These are phyloP conservation scores for Trichoderma sp. DNA, from an alignment of 2,329 filamentous ascomycete species.

Conservation along the genomic window DNA sequence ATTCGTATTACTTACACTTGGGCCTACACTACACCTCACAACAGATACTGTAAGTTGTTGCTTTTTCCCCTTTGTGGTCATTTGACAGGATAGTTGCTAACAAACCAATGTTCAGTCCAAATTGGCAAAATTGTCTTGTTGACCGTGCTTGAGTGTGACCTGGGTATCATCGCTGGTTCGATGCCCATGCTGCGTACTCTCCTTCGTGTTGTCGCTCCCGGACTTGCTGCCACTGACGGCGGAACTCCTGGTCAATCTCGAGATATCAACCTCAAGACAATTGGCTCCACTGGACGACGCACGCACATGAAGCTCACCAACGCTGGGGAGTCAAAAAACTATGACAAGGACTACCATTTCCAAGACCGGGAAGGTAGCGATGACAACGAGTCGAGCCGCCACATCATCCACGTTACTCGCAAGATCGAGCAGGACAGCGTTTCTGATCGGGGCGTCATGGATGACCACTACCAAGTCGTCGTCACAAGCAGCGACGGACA, in stretches of 20 bases:
- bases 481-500: neutral
- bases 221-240: neutral
- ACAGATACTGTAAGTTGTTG: neutral
- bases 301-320: neutral
- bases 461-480: neutral
- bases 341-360: neutral
- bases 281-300: neutral
- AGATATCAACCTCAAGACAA: neutral
- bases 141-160: constrained; percentile 11
- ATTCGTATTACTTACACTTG: constrained; percentile 7
- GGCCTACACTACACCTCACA: neutral
- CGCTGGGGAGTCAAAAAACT: neutral
- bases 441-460: neutral
- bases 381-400: neutral
- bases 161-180: constrained; percentile 9
- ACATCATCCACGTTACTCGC: constrained; percentile 1
- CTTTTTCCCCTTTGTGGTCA: neutral
- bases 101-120: neutral
- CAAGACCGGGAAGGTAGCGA: constrained; percentile 1
- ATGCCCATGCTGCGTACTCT: constrained; percentile 11
- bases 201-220: neutral
- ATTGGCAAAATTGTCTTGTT: constrained; percentile 18
- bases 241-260: neutral
- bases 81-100: neutral
- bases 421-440: neutral